Percentiles rank a stretch among this genome's conserved stretches.
phyloP scores from a whole-genome alignment of 2,329 filamentous ascomycete species.

The Colletotrichum siamense region DNA sequence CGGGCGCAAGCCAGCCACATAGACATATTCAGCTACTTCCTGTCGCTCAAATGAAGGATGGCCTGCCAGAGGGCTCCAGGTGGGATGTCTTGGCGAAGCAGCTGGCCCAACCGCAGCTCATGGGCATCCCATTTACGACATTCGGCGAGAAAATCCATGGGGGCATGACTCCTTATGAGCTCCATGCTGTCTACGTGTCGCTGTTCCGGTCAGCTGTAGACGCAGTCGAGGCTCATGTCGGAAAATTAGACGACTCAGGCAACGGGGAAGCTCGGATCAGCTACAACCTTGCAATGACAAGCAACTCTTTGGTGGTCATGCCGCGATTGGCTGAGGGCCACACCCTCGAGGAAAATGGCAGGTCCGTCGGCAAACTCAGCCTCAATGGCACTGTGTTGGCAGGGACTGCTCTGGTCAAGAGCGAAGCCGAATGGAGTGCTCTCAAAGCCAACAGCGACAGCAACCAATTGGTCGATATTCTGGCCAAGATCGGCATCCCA shows the following conservation, averaged over 20 bases:
- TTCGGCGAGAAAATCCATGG: slow-evolving; percentile 45
- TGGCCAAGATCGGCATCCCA: slow-evolving; percentile 46
- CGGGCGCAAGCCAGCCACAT: slow-evolving; percentile 75
- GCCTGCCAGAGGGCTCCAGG: slow-evolving; percentile 37
- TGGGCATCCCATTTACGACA: slow-evolving; percentile 45
- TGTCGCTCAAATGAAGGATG: slow-evolving; percentile 65
- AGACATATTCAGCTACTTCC: slow-evolving; percentile 76
- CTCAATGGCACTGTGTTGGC: slow-evolving; percentile 70
- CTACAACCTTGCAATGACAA: slow-evolving; percentile 69
- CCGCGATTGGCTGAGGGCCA: slow-evolving; percentile 60
- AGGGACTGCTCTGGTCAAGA: slow-evolving; percentile 69
- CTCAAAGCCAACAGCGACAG: slow-evolving; percentile 36
- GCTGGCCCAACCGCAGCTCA: slow-evolving; percentile 26
- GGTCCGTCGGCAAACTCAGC: slow-evolving; percentile 47
- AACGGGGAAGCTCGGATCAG: slow-evolving; percentile 58
- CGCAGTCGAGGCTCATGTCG: slow-evolving; percentile 35
- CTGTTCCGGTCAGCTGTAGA: slow-evolving; percentile 52
- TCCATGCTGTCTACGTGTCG: slow-evolving; percentile 49
- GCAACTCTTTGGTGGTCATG: slow-evolving; percentile 55
- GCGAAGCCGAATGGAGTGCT: slow-evolving; percentile 60
- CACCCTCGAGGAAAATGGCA: slow-evolving; percentile 31
- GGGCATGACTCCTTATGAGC: slow-evolving; percentile 37
- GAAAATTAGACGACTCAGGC: slow-evolving; percentile 22
- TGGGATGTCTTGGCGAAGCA: slow-evolving; percentile 58
- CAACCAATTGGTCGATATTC: slow-evolving; percentile 37